Evolutionary conservation across 2,329 filamentous ascomycete genomes (phyloP).

Genomic region (Colletotrichum sp.): DNA sequence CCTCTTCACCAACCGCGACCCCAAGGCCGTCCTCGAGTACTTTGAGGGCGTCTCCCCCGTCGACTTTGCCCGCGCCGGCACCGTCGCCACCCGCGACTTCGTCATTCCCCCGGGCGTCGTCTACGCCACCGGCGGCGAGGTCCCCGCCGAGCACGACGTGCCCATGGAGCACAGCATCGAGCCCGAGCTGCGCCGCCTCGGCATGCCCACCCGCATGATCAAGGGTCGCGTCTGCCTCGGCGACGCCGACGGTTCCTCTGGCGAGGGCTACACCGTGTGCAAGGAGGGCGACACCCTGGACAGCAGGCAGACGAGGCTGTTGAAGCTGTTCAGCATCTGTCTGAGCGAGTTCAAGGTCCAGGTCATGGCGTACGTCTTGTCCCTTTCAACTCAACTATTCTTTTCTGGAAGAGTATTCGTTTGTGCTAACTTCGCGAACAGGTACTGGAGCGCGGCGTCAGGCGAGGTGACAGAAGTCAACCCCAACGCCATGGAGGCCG

Average conservation of each 20-base stretch:
- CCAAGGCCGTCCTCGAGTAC: conserved; percentile 71
- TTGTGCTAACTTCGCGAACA: conserved; percentile 26
- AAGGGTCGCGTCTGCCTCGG: conserved; percentile 85
- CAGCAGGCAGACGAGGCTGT: conserved; percentile 86
- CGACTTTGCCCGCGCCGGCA: conserved; percentile 92
- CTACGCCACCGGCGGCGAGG: conserved; percentile 80
- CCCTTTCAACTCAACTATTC: neutral
- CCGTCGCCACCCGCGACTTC: conserved; percentile 75
- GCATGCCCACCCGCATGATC: conserved; percentile 86
- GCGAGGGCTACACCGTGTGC: conserved; percentile 76
- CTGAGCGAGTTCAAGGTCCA: conserved; percentile 89
- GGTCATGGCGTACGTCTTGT: conserved; percentile 68
- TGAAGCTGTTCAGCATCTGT: conserved; percentile 93
- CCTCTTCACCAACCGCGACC: conserved; percentile 83
- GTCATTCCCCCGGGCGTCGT: conserved; percentile 84
- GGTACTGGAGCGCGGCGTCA: conserved; percentile 67
- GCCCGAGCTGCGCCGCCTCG: conserved; percentile 86
- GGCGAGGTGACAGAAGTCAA: conserved; percentile 64
- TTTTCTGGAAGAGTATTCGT: too few relatives aligned
- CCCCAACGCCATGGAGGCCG: conserved; percentile 41
- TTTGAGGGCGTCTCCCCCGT: conserved; percentile 75
- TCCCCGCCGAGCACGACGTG: conserved; percentile 81
- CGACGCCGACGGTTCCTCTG: conserved; percentile 49
- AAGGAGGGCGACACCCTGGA: conserved; percentile 85
- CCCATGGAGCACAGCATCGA: conserved; percentile 88